Evolutionary conservation across 345 rosid genomes (phyloP).

Genomic region (Linum trigynum): DNA sequence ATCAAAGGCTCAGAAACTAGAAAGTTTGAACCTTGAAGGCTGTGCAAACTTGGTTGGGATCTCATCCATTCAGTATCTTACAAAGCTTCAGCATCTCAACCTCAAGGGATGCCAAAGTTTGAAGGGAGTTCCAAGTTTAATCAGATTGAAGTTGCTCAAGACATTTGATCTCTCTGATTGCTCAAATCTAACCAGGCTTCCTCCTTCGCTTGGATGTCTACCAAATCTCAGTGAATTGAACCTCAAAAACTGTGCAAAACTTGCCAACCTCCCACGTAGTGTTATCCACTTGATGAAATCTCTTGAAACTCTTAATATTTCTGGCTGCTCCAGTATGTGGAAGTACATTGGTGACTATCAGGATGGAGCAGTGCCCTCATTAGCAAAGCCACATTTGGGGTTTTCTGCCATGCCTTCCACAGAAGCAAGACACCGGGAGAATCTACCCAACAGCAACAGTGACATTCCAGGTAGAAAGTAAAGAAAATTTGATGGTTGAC

Average conservation of each 20-base stretch:
- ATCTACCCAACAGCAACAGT: too few species aligned
- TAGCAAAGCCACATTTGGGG: background rate
- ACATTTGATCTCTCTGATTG: background rate
- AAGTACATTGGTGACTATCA: background rate
- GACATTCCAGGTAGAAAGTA: background rate
- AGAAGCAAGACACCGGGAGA: too few species aligned
- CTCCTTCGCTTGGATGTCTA: background rate
- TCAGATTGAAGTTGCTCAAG: background rate
- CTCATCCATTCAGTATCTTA: slow-evolving; percentile 1
- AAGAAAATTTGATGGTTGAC: background rate
- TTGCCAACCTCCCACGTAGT: background rate
- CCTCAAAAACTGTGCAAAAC: background rate
- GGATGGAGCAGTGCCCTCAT: background rate
- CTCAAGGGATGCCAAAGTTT: background rate
- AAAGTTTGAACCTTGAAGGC: background rate
- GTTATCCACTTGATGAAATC: background rate
- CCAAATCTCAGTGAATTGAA: background rate
- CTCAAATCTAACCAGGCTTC: background rate
- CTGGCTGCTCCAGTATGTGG: background rate
- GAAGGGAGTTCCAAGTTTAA: background rate
- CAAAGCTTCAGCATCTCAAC: slow-evolving; percentile 1
- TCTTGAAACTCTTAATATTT: background rate
- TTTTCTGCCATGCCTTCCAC: background rate
- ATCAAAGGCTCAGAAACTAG: background rate
- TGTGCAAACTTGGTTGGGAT: slow-evolving; percentile 1